Evolutionary conservation across 768 basidiomycete species (phyloP), one percentile per base, ranked within the genome.

Genomic region (Podaxis rugospora): DNA sequence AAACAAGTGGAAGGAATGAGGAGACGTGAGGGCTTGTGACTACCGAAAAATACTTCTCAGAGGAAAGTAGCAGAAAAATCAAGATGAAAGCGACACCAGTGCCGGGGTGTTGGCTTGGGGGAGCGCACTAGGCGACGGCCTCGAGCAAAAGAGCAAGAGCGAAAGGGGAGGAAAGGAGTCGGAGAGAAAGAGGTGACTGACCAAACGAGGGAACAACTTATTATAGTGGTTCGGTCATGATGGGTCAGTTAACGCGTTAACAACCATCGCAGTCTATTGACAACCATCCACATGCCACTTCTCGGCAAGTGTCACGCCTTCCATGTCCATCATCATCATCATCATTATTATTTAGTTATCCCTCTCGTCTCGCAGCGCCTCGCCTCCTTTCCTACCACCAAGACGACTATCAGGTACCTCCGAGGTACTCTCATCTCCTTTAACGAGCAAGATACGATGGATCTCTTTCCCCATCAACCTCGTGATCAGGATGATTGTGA

Each of bases 81-180:
- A 35, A 55, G 39, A 49, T 2, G 25, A 71, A 75, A 75, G 75
- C 72, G 79, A 80, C 79, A 78, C 79, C 79, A 76, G 79, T 75
- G 79, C 77, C 79, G 77, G 71, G 71, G 74, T 69, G 70, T 70
- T 69, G 70, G 70, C 71, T 69, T 68, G 59, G 65, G 69, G 59
- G 46, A 50, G 62, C 74, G 76, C 77, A 74, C 77, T 76, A 74
- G 78, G 78, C 78, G 75, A 63, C 71, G 63, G 64, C 65, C 68
- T 65, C 59, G 66, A 67, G 67, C 54, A 61, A 36, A 60, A 60
- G 21, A 58, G 46, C 59, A 61, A 57, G 42, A 61, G 50, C 44
- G 27, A 42, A 52, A 44, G 57, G 54, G 55, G 37, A 56, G 37
- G 46, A 54, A 56, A 59, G 59, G 59, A 54, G 63, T 58, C 60